Base-by-base conservation (phyloP, 2,329 filamentous ascomycete genomes). In the Harringtonia aguacate region DNA sequence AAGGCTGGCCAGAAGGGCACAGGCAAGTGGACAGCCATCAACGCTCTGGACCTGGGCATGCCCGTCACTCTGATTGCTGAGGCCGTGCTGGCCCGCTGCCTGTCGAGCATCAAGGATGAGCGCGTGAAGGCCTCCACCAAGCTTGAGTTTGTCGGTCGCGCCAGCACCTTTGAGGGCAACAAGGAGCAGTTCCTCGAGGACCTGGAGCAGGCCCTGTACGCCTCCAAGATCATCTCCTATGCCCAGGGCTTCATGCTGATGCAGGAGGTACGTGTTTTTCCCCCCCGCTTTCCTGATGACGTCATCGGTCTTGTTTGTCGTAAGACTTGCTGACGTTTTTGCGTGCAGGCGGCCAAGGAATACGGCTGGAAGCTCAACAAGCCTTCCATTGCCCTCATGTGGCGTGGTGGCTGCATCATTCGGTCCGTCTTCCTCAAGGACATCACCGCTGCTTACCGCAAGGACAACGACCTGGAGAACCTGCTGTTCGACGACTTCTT, bases 201-300 rank as follows among this genome's bases (percentile, higher is more conserved):
- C 68, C 86, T 98, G 42, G 92, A 98, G 77, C 92, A 98, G 76
- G 92, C 90, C 55, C 81, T 98, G 50, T 98, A 98, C 64, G 92
- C 92, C 55, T 97, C 90, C 61, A 98, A 98, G 85, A 98, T 98
- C 65, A 95, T 98, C 70, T 98, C 92, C 18, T 98, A 98, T 66
- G 88, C 92, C 54, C 92, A 98, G 73, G 92, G 92, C 64, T 98
- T 98, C 80, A 97, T 97, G 90, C 79, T 98, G 62, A 97, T 98
- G 79, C 90, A 97, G 74, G 84, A 94, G 72, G 87, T 89, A 69
- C 68, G 80, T 66, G 21, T 18, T 10, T 15, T 30, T 30, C 18
- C 30, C 4, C 17, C 13, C 14, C 33, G 17, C 12, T n/a, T 36
- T 41, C 41, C 13, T 17, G 30, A 37, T 24, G 21, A 37, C 37